Evolutionary conservation across 495 filamentous ascomycete species (phyloP), one percentile per base, ranked within the genome.

Genomic region (Alectoria sarmentosa): DNA sequence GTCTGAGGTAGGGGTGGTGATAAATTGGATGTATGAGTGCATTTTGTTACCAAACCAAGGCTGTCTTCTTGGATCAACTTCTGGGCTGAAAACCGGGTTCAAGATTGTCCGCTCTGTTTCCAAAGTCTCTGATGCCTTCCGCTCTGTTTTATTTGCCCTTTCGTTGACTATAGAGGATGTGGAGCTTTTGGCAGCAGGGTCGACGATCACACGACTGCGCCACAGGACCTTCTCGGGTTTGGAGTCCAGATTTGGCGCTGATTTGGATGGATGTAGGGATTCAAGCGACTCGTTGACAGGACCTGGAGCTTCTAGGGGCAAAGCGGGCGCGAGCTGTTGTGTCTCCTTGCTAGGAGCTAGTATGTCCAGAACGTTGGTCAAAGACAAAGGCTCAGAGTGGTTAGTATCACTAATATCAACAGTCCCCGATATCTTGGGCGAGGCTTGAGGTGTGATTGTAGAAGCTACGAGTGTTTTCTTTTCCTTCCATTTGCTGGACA

Each of bases 1-100:
- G 72, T 98, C 94, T 62, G 87, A 87, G 69, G 94, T 92, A n/a
- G 95, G 92, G 34, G 88, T 88, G 58, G 84, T 88, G 65, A 93
- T 70, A 66, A 97, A 73, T 73, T 93, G 84, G 52, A 90, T 81
- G 69, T 75, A 80, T 73, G 77, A 86, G 10, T 37, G 23, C 62
- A 64, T 64, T 46, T 28, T 64, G 52, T 4, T 13, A 26, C 26
- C 49, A 32, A 26, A n/a, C n/a, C n/a, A 42, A 37, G 4, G 32
- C 5, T 7, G 48, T 6, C 7, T 30, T 1, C 30, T 26, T 41
- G 4, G 21, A 26, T 26, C 38, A 21, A 17, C 37, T 13, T 42
- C 1, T 54, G 7, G 28, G 0, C 14, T 17, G 49, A 32, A 30
- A 17, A 2, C 4, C 14, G 49, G 49, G 28, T 17, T 5, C 19